A percentile compares a stretch with the other conserved stretches of the same genome.
Evolutionary conservation across 768 basidiomycete species (phyloP).

Genomic region (Collybia sordida): DNA sequence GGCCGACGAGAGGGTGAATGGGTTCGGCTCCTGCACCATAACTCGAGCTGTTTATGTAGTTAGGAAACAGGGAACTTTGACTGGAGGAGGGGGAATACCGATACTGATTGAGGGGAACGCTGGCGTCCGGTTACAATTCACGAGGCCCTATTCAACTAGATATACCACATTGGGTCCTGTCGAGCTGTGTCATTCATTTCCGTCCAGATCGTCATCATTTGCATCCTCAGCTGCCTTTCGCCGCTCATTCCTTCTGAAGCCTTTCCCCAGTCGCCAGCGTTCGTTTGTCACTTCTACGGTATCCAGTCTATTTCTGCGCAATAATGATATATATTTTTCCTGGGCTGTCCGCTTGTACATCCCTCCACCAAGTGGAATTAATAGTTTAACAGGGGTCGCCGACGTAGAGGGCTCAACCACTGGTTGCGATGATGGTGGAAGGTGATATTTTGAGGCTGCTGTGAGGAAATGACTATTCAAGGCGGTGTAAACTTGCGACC

Average conservation of each 20-base stretch:
- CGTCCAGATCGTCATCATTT: conserved; percentile 17
- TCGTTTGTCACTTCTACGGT: conserved; percentile 74
- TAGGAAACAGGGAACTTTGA: too few relatives aligned
- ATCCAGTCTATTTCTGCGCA: conserved; percentile 68
- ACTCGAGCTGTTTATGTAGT: too few relatives aligned
- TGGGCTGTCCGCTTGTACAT: conserved; percentile 50
- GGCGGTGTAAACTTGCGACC: conserved; percentile 63
- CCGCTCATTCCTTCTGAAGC: conserved; percentile 42
- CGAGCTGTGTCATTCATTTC: conserved; percentile 13
- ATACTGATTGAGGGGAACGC: too few relatives aligned
- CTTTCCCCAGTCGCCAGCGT: conserved; percentile 74
- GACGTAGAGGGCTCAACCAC: conserved; percentile 4
- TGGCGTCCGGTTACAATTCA: too few relatives aligned
- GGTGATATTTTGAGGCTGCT: conserved; percentile 53
- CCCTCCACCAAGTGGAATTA: conserved; percentile 74
- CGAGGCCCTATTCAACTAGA: too few relatives aligned
- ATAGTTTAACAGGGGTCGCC: conserved; percentile 20
- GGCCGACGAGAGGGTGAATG: too few relatives aligned
- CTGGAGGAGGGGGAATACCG: too few relatives aligned
- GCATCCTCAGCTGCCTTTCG: conserved; percentile 20
- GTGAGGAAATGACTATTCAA: conserved; percentile 66
- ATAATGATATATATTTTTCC: conserved; percentile 63
- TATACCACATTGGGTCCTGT: neutral
- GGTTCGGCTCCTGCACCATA: too few relatives aligned
- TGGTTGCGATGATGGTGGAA: conserved; percentile 39